A percentile compares a stretch with the other conserved stretches of the same genome.
Evolutionary conservation across 106 monocot species (phyloP).

Genomic region (Dendrobium chrysotoxum): DNA sequence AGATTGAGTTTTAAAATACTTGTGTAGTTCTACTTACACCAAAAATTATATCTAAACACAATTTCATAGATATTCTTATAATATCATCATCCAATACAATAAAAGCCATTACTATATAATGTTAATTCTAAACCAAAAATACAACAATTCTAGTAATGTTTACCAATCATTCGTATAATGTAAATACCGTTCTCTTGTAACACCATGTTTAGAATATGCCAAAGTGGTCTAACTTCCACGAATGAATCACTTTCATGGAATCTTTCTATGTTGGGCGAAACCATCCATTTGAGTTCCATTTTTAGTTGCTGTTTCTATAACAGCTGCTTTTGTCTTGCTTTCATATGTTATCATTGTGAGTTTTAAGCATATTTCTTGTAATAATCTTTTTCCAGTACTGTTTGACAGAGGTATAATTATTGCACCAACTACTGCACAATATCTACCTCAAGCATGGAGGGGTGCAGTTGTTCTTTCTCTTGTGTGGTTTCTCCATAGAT

Average conservation of each 20-base stretch:
- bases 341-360: background rate
- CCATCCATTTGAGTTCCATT: background rate
- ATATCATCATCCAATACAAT: no score
- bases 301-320: background rate
- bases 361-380: slow-evolving; percentile 3
- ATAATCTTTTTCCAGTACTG: background rate
- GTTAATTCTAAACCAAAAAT: no score
- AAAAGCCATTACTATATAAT: no score
- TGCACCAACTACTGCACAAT: slow-evolving; percentile 50
- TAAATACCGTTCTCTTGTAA: background rate
- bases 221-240: background rate
- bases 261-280: background rate
- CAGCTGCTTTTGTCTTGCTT: background rate
- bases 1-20: no score
- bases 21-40: no score
- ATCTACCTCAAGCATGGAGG: slow-evolving; percentile 76
- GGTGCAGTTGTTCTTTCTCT: slow-evolving; percentile 79
- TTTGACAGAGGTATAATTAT: slow-evolving; percentile 46
- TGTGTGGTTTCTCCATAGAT: slow-evolving; percentile 90
- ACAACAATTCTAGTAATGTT: no score
- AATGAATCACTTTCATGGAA: background rate
- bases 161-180: no score
- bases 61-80: no score
- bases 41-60: no score
- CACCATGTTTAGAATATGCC: background rate